phyloP scores from a whole-genome alignment of 768 basidiomycete genomes.

The Phlebiopsis flavidoalba region DNA sequence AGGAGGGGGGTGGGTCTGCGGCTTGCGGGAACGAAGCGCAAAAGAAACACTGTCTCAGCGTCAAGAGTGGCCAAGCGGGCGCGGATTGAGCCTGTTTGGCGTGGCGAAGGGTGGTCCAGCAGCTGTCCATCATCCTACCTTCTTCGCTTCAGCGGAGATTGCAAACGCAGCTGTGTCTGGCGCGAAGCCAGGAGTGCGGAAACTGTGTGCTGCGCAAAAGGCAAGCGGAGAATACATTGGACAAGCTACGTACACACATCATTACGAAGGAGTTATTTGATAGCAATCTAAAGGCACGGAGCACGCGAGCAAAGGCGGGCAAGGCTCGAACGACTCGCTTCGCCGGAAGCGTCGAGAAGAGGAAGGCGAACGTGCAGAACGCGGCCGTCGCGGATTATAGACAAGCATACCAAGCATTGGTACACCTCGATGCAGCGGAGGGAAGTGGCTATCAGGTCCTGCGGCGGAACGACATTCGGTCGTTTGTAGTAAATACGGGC shows the following conservation, averaged over 20 bases:
- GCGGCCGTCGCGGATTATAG: neutral
- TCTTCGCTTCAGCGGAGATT: too few relatives aligned
- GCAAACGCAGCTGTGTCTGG: too few relatives aligned
- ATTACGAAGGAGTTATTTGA: neutral
- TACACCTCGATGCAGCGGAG: neutral
- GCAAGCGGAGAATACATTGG: slow-evolving; percentile 25
- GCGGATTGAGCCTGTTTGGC: too few relatives aligned
- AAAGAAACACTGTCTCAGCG: too few relatives aligned
- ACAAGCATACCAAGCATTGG: neutral
- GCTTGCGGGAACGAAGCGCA: too few relatives aligned
- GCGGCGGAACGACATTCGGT: neutral
- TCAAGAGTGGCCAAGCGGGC: too few relatives aligned
- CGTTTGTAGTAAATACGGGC: neutral
- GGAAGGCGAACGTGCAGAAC: neutral
- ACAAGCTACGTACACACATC: slow-evolving; percentile 25
- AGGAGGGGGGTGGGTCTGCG: too few relatives aligned
- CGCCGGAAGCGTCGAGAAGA: neutral
- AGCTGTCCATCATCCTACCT: too few relatives aligned
- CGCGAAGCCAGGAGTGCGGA: too few relatives aligned
- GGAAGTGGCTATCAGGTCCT: neutral
- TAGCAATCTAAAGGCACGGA: neutral
- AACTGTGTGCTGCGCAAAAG: slow-evolving; percentile 23
- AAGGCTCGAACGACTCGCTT: too few relatives aligned
- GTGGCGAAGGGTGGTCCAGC: too few relatives aligned
- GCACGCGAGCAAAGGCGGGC: neutral